phyloP scores from a whole-genome alignment of 331 rosid species.

The Stylosanthes scabra region DNA sequence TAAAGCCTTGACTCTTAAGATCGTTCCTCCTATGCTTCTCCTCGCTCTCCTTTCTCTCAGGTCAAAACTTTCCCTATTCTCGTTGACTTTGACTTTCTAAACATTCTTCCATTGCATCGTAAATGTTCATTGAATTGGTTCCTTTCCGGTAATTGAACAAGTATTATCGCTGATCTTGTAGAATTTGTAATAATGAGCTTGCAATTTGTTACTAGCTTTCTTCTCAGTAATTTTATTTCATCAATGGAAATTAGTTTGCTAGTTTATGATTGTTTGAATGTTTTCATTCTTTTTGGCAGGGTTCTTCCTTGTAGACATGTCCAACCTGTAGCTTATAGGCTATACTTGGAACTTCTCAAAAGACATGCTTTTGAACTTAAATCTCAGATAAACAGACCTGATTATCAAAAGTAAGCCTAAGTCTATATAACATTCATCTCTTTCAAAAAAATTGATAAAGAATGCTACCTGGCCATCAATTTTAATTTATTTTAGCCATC shows the following conservation, averaged over 20 bases:
- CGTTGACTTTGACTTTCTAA: background rate
- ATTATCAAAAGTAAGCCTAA: constrained; percentile 65
- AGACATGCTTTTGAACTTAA: constrained; percentile 79
- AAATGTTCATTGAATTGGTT: too few relatives aligned
- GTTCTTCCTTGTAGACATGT: constrained; percentile 80
- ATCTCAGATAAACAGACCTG: constrained; percentile 68
- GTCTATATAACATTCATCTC: background rate
- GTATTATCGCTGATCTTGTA: too few relatives aligned
- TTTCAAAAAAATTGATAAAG: too few relatives aligned
- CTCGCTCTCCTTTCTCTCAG: constrained; percentile 85
- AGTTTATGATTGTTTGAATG: constrained; percentile 25
- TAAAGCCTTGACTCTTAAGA: constrained; percentile 67
- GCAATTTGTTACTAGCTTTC: background rate
- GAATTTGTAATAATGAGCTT: background rate
- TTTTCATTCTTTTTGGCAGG: constrained; percentile 54
- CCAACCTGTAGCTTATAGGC: constrained; percentile 88
- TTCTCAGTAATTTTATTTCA: background rate
- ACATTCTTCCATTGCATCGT: too few relatives aligned
- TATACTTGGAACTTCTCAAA: constrained; percentile 82
- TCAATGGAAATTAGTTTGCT: background rate
- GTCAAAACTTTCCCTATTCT: background rate
- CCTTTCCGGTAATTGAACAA: too few relatives aligned
- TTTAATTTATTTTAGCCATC: too few relatives aligned
- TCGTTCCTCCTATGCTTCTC: constrained; percentile 86
- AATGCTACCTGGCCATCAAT: too few relatives aligned